Conservation (phyloP, 257 asterid genomes). For the Nicotiana knightiana region DNA sequence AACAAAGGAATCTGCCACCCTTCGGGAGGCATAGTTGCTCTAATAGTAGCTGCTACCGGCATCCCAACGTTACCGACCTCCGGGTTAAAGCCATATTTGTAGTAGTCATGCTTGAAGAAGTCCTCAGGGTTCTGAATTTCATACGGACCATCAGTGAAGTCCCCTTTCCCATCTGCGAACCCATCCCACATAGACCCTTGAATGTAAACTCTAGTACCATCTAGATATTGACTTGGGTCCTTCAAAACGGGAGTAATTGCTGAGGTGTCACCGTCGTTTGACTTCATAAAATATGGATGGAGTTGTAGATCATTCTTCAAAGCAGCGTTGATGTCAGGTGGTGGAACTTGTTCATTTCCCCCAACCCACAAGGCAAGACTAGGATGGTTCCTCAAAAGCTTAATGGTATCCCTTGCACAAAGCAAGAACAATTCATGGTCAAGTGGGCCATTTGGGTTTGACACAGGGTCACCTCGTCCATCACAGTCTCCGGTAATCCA, state of each 20-base stretch:
- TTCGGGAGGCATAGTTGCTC: slow-evolving; percentile 84
- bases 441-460: slow-evolving; percentile 88
- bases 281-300: slow-evolving; percentile 51
- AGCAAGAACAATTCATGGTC: slow-evolving; percentile 86
- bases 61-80: slow-evolving; percentile 98
- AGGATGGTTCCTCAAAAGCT: slow-evolving; percentile 88
- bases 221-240: slow-evolving; percentile 88
- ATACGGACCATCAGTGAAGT: slow-evolving; percentile 88
- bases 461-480: slow-evolving; percentile 87
- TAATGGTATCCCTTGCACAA: slow-evolving; percentile 92
- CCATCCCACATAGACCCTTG: slow-evolving; percentile 99
- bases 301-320: slow-evolving; percentile 61
- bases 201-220: slow-evolving; percentile 78
- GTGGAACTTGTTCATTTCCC: slow-evolving; percentile 98
- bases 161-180: slow-evolving; percentile 90
- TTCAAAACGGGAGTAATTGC: slow-evolving; percentile 17
- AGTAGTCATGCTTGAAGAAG: slow-evolving; percentile 78
- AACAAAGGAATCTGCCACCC: slow-evolving; percentile 91
- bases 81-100: slow-evolving; percentile 84
- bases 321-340: slow-evolving; percentile 70
- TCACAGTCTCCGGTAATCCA: slow-evolving; percentile 97
- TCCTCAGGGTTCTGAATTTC: slow-evolving; percentile 87
- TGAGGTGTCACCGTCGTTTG: slow-evolving; percentile 12
- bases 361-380: slow-evolving; percentile 99
- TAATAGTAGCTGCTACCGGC: slow-evolving; percentile 96